Percentiles rank a stretch among this genome's conserved stretches.
Evolutionary conservation across 108 stramenopile species (phyloP).

Genomic region (Bacterosira constricta): DNA sequence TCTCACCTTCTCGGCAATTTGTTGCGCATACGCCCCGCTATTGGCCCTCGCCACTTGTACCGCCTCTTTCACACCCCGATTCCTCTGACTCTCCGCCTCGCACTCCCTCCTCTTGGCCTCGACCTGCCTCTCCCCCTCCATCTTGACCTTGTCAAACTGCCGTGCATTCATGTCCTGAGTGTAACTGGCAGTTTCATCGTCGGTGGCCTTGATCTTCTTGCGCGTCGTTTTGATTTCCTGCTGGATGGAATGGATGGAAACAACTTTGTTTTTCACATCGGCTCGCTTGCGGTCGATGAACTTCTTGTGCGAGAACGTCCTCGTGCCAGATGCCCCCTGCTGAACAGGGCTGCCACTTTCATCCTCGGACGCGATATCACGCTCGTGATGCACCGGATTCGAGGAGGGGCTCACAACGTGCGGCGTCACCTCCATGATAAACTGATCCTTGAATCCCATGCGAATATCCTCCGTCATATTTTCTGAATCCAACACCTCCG

Average conservation of each 20-base stretch:
- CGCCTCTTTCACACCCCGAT: conserved; percentile 48
- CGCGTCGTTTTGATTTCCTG: conserved; percentile 14
- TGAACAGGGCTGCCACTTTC: background rate
- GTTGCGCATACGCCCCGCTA: conserved; percentile 41
- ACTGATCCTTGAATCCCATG: conserved; percentile 22
- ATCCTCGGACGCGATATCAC: conserved; percentile 16
- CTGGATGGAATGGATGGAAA: conserved; percentile 3
- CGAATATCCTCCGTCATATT: conserved; percentile 38
- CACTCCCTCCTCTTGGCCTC: conserved; percentile 41
- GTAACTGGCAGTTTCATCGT: conserved; percentile 17
- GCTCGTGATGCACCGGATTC: background rate
- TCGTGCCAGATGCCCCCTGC: conserved; percentile 2
- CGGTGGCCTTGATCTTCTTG: conserved; percentile 23
- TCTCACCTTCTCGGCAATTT: conserved; percentile 47
- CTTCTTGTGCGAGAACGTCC: conserved; percentile 29
- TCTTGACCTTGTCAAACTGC: conserved; percentile 23
- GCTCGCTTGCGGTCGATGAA: conserved; percentile 30
- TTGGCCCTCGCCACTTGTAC: conserved; percentile 33
- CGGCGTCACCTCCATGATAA: conserved; percentile 16
- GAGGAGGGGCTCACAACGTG: conserved; percentile 21
- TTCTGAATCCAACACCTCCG: conserved; percentile 28
- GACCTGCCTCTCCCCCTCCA: conserved; percentile 22
- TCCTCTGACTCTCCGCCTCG: conserved; percentile 40
- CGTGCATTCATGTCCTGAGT: conserved; percentile 6
- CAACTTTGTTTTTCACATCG: conserved; percentile 27